Base-by-base conservation (phyloP, 345 rosid genomes). In the Salix exigua region DNA sequence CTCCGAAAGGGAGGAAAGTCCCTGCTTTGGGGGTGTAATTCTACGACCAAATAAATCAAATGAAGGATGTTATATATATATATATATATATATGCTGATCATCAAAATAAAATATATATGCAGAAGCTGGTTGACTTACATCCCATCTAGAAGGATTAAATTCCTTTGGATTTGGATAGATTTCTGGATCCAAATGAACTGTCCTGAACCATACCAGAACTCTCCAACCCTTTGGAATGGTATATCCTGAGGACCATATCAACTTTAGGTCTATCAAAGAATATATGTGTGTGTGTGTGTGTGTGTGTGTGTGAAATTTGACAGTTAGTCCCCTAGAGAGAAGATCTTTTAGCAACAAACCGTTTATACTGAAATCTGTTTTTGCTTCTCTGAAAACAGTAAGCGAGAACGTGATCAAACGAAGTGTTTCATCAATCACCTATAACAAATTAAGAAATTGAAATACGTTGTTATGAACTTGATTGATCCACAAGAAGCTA, bases 61-160 rank as follows among this genome's bases (percentile, higher is more conserved):
- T 16, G 6, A 25, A 38, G 2, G 7, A 40, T 23, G n/a, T 28
- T 46, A 48, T 40, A 40, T 6, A 33, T 18, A 65, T n/a, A 33
- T 18, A 65, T n/a, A n/a, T 46, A 48, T 40, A 40, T 6, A 33
- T 18, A 65, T n/a, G 14, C 14, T 46, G 17, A 53, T 8, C 53
- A 63, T 53, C 35, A 64, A 12, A 66, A 26, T 14, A 14, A 30
- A n/a, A 8, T 11, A 75, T 26, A 33, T 19, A 28, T 23, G 18
- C 19, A 64, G 5, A 19, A 35, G 17, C 30, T n/a, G 7, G 31
- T 40, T 6, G 28, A 79, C 90, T 82, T 78, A 94, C 98, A 78
- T 94, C 89, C 97, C 97, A 94, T 89, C 97, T 83, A 9, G 91
- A 85, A 77, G 98, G 98, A 83, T 92, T 79, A 66, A 92, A 94